These are phyloP conservation scores for Kalmusia sp. DNA, from an alignment of 2,329 filamentous ascomycete genomes.

Conservation along the genomic window DNA sequence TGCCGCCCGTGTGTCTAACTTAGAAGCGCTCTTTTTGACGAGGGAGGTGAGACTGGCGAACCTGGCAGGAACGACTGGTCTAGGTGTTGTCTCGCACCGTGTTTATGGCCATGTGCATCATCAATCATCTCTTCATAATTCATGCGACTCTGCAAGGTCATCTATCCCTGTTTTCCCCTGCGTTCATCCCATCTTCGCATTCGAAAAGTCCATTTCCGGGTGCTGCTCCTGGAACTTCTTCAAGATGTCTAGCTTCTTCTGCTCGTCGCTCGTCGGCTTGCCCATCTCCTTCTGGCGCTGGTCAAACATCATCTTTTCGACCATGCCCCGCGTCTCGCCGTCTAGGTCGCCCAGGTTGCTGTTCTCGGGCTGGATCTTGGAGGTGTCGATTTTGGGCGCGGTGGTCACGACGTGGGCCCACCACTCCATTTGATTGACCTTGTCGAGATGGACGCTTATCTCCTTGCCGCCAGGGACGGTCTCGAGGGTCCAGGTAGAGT, in stretches of 20 bases:
- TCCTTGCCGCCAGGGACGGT: conserved; percentile 71
- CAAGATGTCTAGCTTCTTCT: conserved; percentile 92
- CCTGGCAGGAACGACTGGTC: neutral
- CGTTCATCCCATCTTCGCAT: conserved; percentile 63
- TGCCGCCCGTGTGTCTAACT: too few relatives aligned
- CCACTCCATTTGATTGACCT: conserved; percentile 97
- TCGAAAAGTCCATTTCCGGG: conserved; percentile 74
- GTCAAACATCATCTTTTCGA: conserved; percentile 99
- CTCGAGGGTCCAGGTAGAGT: conserved; percentile 93
- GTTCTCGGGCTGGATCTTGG: conserved; percentile 92
- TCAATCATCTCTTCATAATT: neutral
- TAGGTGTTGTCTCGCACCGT: neutral
- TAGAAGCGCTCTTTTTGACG: too few relatives aligned
- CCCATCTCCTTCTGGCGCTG: conserved; percentile 96
- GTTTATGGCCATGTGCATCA: neutral
- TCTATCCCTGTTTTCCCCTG: neutral
- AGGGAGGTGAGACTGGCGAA: too few relatives aligned
- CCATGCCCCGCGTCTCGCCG: conserved; percentile 93
- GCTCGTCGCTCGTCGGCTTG: conserved; percentile 87
- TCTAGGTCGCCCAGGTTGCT: conserved; percentile 91
- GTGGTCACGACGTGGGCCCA: conserved; percentile 90
- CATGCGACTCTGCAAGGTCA: too few relatives aligned
- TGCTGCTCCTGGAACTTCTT: conserved; percentile 86
- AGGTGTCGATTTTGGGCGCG: conserved; percentile 91
- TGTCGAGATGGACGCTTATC: conserved; percentile 89